Evolutionary conservation across 805 yeast species (phyloP), one percentile per base, ranked within the genome.

Genomic region (Ogataea pignaliae): DNA sequence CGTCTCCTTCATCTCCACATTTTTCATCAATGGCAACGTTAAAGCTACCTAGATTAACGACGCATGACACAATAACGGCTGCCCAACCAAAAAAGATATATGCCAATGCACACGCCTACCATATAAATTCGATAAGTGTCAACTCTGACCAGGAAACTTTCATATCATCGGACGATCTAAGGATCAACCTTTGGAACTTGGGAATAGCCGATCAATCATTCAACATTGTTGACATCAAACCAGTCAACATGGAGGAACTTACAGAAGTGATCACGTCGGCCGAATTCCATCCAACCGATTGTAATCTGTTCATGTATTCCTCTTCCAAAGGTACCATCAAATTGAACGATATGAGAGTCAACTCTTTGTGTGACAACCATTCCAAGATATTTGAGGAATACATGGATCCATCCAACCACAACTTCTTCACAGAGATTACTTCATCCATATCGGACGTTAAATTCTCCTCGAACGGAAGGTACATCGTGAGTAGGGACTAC

Each of bases 181-280:
- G 99, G 61, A 85, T 93, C 61, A 93, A 93, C 65, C 71, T 93
- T 52, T 93, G 99, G 99, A 90, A 91, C 65, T 73, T 90, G 54
- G 89, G 88, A 43, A 86, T 89, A 55, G 88, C 97, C 16, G 96
- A 91, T 66, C 97, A 91, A 69, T 80, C 90, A 57, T 93, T 93
- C 69, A 95, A 93, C 66, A 93, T 93, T 53, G 98, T 93, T 46
- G 99, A 93, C 68, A 93, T 93, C 60, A 89, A 95, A 65, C 99
- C 99, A 10, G 87, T 89, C 7, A 89, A 89, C 66, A 95, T 93
- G 99, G 99, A 93, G 71, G 99, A 93, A 69, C 77, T 93, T 57
- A 91, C 99, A 10, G 99, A 93, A 66, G 99, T 93, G 41, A 91
- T 93, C 52, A 93, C 99, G 14, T 79, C 90, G 59, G 95, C 98